These are phyloP conservation scores for Crithidia brevicula DNA, from an alignment of 208 protist genomes.

Conservation along the genomic window DNA sequence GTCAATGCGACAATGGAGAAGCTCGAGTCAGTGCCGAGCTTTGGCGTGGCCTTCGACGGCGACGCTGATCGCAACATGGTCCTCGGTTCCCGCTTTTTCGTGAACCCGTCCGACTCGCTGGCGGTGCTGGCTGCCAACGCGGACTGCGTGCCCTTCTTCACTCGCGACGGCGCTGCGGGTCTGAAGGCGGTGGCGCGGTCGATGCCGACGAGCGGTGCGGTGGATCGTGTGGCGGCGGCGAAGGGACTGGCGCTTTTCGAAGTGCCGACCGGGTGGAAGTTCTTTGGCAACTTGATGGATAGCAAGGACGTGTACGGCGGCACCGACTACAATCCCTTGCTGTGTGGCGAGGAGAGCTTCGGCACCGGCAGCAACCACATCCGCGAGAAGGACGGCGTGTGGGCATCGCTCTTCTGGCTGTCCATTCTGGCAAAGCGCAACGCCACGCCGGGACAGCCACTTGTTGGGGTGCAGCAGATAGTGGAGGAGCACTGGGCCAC, in stretches of 20 bases:
- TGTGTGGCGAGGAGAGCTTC: slow-evolving; percentile 99
- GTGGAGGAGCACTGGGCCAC: slow-evolving; percentile 93
- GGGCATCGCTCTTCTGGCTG: slow-evolving; percentile 97
- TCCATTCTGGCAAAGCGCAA: slow-evolving; percentile 89
- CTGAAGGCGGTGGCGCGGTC: slow-evolving; percentile 94
- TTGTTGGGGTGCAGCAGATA: slow-evolving; percentile 91
- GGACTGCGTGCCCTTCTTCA: slow-evolving; percentile 94
- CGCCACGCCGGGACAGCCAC: slow-evolving; percentile 29
- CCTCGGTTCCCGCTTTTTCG: slow-evolving; percentile 95
- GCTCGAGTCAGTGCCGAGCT: slow-evolving; percentile 53
- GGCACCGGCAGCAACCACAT: slow-evolving; percentile 97
- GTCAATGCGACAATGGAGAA: slow-evolving; percentile 30
- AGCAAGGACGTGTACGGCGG: slow-evolving; percentile 61
- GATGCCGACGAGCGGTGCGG: slow-evolving; percentile 96
- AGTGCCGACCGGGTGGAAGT: slow-evolving; percentile 99
- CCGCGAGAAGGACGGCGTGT: slow-evolving; percentile 99
- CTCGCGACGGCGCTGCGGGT: slow-evolving; percentile 15
- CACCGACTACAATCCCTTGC: slow-evolving; percentile 78
- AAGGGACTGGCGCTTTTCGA: slow-evolving; percentile 88
- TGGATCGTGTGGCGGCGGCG: slow-evolving; percentile 90
- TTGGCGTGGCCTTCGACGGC: slow-evolving; percentile 98
- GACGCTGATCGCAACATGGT: slow-evolving; percentile 99
- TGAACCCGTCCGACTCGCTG: slow-evolving; percentile 97
- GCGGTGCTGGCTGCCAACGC: slow-evolving; percentile 96
- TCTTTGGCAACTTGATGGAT: slow-evolving; percentile 99